phyloP scores from a whole-genome alignment of 139 green algal species.

The Pleodorina starrii region DNA sequence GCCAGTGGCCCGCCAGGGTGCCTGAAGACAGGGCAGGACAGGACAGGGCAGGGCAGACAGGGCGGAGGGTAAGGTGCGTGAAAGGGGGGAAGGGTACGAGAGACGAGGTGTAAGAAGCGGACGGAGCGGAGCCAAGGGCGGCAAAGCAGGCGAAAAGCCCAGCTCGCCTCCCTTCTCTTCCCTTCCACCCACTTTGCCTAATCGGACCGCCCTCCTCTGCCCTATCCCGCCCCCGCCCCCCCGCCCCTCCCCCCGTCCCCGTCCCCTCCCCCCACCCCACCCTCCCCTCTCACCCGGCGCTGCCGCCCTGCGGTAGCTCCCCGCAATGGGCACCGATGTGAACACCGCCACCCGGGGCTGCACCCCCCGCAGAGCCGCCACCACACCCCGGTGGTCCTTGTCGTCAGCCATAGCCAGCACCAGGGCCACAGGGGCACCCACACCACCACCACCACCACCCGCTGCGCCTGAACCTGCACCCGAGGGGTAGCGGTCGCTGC shows the following conservation, averaged over 20 bases:
- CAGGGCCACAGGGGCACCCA: conserved; percentile 64
- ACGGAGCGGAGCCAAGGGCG: too few relatives aligned
- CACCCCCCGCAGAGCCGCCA: conserved; percentile 54
- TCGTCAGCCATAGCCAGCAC: conserved; percentile 88
- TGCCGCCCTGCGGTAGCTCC: conserved; percentile 60
- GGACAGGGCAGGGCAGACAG: too few relatives aligned
- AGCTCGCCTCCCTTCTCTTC: neutral
- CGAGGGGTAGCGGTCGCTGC: neutral
- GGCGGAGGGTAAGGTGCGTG: too few relatives aligned
- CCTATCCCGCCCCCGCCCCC: too few relatives aligned
- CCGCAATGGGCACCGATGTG: conserved; percentile 78
- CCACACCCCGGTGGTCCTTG: conserved; percentile 80
- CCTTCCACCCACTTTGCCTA: too few relatives aligned
- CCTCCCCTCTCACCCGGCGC: conserved; percentile 59
- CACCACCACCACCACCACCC: neutral
- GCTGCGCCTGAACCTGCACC: neutral
- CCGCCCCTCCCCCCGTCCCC: neutral
- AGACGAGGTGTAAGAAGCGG: too few relatives aligned
- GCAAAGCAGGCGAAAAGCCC: too few relatives aligned
- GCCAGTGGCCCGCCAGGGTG: conserved; percentile 75
- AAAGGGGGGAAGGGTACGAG: too few relatives aligned
- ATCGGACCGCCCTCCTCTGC: too few relatives aligned
- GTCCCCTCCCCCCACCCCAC: neutral
- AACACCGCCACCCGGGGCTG: conserved; percentile 77
- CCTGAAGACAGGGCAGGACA: conserved; percentile 36